phyloP scores from a whole-genome alignment of 2,329 filamentous ascomycete genomes.

The Colletotrichum shisoi region DNA sequence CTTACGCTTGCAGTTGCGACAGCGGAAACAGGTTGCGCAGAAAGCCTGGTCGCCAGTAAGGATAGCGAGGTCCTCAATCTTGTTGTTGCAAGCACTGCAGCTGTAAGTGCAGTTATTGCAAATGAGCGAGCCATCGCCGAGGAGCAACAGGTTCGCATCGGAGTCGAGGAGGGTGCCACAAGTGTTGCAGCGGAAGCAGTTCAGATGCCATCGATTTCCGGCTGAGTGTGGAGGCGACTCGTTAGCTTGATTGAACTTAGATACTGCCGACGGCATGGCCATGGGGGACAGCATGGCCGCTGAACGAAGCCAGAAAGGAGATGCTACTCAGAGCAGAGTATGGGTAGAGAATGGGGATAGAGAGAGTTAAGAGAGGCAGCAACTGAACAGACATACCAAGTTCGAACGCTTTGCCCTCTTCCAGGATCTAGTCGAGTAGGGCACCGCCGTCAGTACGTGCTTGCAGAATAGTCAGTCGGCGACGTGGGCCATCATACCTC shows the following conservation, averaged over 20 bases:
- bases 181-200: slow-evolving; percentile 97
- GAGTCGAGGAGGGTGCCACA: slow-evolving; percentile 96
- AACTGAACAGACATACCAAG: slow-evolving; percentile 69
- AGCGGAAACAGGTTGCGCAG: slow-evolving; percentile 95
- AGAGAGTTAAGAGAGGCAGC: slow-evolving; percentile 10
- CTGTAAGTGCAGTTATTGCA: slow-evolving; percentile 99
- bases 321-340: slow-evolving; percentile 5
- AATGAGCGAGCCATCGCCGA: slow-evolving; percentile 96
- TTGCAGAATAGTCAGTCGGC: slow-evolving; percentile 25
- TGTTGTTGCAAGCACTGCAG: slow-evolving; percentile 94
- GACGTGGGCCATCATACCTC: slow-evolving; percentile 66
- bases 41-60: slow-evolving; percentile 97
- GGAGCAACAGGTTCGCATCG: slow-evolving; percentile 93
- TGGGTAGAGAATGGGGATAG: neutral
- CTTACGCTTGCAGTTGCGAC: slow-evolving; percentile 97
- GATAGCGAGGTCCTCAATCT: slow-evolving; percentile 98
- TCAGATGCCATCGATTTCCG: slow-evolving; percentile 96
- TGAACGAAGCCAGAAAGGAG: slow-evolving; percentile 1
- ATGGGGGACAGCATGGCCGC: slow-evolving; percentile 28
- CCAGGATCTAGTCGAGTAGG: slow-evolving; percentile 74
- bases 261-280: slow-evolving; percentile 36
- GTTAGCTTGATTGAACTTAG: slow-evolving; percentile 43
- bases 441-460: slow-evolving; percentile 37
- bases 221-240: slow-evolving; percentile 55
- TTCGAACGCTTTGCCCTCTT: slow-evolving; percentile 98